Evolutionary conservation across 805 yeast genomes (phyloP), one percentile per base, ranked within the genome.

Genomic region (Tetrapisispora arboricola): DNA sequence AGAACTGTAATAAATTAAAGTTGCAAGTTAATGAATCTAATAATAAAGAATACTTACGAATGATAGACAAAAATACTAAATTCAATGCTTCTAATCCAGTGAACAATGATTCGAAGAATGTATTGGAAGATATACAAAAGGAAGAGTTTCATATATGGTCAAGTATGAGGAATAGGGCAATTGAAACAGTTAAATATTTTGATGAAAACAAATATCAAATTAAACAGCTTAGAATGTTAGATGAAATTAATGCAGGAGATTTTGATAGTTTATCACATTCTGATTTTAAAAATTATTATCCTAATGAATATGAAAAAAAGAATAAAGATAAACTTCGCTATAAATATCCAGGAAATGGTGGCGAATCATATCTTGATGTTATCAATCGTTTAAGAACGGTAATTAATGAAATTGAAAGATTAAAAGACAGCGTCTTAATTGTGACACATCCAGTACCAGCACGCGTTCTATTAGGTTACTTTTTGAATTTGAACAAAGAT

Each of bases 341-440:
- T 62, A 69, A 97, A 44, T 90, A 88, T 57, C 98, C 97, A 1
- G 98, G 98, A 3, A 84, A 86, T 38, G 96, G 97, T 7, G 98
- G 98, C 15, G 98, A 90, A 61, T 84, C 95, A 0, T 90, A 90
- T 52, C 64, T 90, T 50, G 97, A 90, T 62, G 98, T 90, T 9
- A 81, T 92, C 54, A 85, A 87, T 49, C 70, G 98, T 46, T 69
- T 90, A 43, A 71, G 94, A 44, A 95, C 96, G 1, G 75, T 90
- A 16, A 90, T 90, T 47, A 85, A 86, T 13, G 98, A 90, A 60
- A 75, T 92, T 38, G 98, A 90, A 59, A 70, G 98, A 47, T 84
- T 94, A 33, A 80, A 84, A 7, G 94, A 86, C 51, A 94, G 87
- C 59, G 75, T 86, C 28, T 64, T 88, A 36, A 72, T 90, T 19